A percentile compares a stretch with the other conserved stretches of the same genome.
Evolutionary conservation across 2,329 filamentous ascomycete genomes (phyloP).

Genomic region (Mycocentrospora acerina): DNA sequence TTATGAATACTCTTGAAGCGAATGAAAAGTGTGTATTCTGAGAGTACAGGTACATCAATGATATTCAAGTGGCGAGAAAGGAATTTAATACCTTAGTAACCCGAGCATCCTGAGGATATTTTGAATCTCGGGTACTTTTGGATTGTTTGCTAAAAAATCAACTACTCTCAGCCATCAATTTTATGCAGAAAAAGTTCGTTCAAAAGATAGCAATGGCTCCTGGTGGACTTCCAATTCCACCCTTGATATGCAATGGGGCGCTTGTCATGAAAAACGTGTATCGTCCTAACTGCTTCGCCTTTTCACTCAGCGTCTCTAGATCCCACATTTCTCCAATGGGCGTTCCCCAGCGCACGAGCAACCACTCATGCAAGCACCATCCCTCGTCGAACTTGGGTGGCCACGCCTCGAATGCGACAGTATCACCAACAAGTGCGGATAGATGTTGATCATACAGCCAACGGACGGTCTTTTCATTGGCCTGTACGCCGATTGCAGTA

Average conservation of each 20-base stretch:
- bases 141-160: no score
- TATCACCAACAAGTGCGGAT: constrained; percentile 41
- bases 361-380: constrained; percentile 39
- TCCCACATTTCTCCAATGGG: constrained; percentile 43
- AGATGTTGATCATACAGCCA: constrained; percentile 43
- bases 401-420: constrained; percentile 44
- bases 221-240: constrained; percentile 43
- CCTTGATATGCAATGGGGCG: constrained; percentile 59
- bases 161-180: no score
- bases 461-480: constrained; percentile 32
- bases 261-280: constrained; percentile 66
- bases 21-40: no score
- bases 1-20: no score
- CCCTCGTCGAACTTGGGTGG: constrained; percentile 31
- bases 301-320: constrained; percentile 53
- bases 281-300: constrained; percentile 55
- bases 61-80: no score
- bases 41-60: no score
- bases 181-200: no score
- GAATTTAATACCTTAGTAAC: no score
- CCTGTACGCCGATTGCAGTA: constrained; percentile 37
- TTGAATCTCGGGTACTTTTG: no score
- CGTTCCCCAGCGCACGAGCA: constrained; percentile 30
- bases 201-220: constrained; percentile 40
- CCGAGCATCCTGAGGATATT: no score